phyloP scores from a whole-genome alignment of 306 rosid genomes.

The Chamaecrista fasciculata region DNA sequence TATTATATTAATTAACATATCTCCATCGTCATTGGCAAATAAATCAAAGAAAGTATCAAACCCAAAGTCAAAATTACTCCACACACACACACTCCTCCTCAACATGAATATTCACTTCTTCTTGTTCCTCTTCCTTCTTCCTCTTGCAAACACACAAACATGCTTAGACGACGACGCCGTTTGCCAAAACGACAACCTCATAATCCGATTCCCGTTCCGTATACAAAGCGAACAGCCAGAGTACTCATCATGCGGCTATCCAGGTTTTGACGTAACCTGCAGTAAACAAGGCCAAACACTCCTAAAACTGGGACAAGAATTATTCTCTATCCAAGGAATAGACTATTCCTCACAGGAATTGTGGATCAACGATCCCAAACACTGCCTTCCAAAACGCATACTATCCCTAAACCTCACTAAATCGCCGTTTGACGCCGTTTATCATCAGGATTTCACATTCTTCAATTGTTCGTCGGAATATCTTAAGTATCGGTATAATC shows the following conservation, averaged over 20 bases:
- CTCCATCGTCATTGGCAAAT: background rate
- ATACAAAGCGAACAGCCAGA: slow-evolving; percentile 27
- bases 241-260: slow-evolving; percentile 59
- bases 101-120: slow-evolving; percentile 37
- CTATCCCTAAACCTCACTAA: slow-evolving; percentile 49
- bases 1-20: no score
- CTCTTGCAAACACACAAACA: slow-evolving; percentile 34
- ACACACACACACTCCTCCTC: background rate
- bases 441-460: slow-evolving; percentile 44
- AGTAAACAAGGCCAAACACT: slow-evolving; percentile 37
- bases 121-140: slow-evolving; percentile 25
- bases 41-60: background rate
- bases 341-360: slow-evolving; percentile 59
- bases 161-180: slow-evolving; percentile 35
- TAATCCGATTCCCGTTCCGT: slow-evolving; percentile 63
- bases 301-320: no score
- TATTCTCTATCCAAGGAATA: slow-evolving; percentile 49
- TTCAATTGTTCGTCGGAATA: slow-evolving; percentile 62
- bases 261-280: slow-evolving; percentile 57
- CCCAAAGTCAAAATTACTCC: background rate
- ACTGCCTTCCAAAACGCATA: slow-evolving; percentile 59
- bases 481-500: slow-evolving; percentile 35
- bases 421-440: slow-evolving; percentile 49
- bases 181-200: slow-evolving; percentile 33
- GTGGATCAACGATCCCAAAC: slow-evolving; percentile 63